Percentiles rank a stretch among this genome's conserved stretches.
These are phyloP conservation scores for Ilex asprella DNA, from an alignment of 257 asterid genomes.

Conservation along the genomic window DNA sequence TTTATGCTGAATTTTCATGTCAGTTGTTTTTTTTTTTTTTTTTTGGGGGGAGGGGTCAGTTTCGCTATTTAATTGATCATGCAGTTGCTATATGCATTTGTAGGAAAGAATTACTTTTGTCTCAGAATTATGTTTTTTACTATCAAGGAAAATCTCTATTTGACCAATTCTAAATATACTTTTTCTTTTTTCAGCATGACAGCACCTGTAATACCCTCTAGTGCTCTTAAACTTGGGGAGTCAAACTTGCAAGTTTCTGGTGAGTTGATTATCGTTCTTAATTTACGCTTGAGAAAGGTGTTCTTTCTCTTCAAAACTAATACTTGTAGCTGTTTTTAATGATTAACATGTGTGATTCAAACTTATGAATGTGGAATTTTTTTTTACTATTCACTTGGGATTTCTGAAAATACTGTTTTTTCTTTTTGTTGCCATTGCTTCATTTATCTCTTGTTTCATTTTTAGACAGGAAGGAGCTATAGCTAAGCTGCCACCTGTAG, in stretches of 20 bases:
- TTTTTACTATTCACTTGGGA: too few species aligned
- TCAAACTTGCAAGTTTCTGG: slow-evolving; percentile 62
- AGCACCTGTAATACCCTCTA: slow-evolving; percentile 82
- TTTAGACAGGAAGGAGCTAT: too few species aligned
- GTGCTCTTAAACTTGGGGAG: slow-evolving; percentile 79
- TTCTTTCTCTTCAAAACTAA: background rate
- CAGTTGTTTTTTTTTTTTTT: too few species aligned
- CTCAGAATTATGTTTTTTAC: background rate
- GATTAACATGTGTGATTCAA: background rate
- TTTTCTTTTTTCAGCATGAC: slow-evolving; percentile 51
- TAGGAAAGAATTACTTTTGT: background rate
- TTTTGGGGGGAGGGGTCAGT: background rate
- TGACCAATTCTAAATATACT: too few species aligned
- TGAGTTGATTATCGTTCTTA: slow-evolving; percentile 10
- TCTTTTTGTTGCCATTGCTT: too few species aligned
- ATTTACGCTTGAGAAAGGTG: background rate
- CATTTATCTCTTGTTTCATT: too few species aligned
- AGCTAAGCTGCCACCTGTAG: too few species aligned
- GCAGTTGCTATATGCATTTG: background rate
- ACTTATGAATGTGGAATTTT: background rate
- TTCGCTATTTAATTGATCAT: background rate
- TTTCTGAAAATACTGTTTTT: too few species aligned
- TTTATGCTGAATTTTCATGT: background rate
- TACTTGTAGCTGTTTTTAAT: too few species aligned
- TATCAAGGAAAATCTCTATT: too few species aligned